Evolutionary conservation across 768 basidiomycete species (phyloP).

Genomic region (Mycena kentingensis): DNA sequence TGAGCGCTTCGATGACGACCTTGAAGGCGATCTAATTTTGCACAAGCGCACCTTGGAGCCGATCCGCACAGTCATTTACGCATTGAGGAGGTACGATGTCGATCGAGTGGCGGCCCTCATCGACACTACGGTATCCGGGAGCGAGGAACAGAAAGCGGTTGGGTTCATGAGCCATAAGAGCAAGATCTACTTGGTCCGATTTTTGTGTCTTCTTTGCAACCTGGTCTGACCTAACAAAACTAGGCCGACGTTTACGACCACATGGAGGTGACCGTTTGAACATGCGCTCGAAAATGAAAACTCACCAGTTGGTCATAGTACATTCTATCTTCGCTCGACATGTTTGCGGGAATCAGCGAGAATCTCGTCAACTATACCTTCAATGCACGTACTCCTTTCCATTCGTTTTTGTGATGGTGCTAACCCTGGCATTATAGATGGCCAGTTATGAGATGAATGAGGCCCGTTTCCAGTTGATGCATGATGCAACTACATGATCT

Average conservation of each 20-base stretch:
- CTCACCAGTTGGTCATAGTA: too few species aligned
- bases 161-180: constrained; percentile 73
- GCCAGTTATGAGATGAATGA: constrained; percentile 78
- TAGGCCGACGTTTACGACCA: constrained; percentile 79
- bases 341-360: constrained; percentile 71
- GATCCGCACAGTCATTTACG: constrained; percentile 69
- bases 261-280: too few species aligned
- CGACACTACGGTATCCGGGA: constrained; percentile 40
- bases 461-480: too few species aligned
- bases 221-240: not conserved
- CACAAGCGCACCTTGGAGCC: constrained; percentile 78
- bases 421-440: constrained; percentile 43
- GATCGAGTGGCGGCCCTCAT: constrained; percentile 65
- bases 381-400: constrained; percentile 50
- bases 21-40: constrained; percentile 71
- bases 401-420: constrained; percentile 1
- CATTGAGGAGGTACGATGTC: constrained; percentile 67
- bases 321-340: constrained; percentile 67
- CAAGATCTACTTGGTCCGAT: constrained; percentile 64
- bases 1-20: too few species aligned
- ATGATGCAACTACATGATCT: constrained; percentile 51
- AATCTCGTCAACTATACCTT: constrained; percentile 77
- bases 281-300: too few species aligned
- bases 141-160: constrained; percentile 41
- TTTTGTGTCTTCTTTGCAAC: not conserved